Evolutionary conservation across 148 eudicot species (phyloP).

Genomic region (Silene uniflora): DNA sequence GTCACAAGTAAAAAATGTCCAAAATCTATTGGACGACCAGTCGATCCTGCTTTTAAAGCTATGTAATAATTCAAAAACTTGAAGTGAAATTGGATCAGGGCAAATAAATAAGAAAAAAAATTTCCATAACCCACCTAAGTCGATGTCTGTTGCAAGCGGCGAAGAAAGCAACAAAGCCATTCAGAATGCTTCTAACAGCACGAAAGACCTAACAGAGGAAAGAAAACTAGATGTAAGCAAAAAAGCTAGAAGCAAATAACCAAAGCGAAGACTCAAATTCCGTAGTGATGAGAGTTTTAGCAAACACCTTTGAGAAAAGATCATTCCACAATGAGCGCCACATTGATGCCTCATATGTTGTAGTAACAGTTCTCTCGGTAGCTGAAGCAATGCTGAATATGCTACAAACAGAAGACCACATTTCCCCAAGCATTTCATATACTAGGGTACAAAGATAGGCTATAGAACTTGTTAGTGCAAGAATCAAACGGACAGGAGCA

Average conservation of each 20-base stretch:
- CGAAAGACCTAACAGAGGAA: slow-evolving; percentile 56
- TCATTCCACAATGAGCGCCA: slow-evolving; percentile 95
- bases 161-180: slow-evolving; percentile 87
- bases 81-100: not conserved
- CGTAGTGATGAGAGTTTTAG: not conserved
- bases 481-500: slow-evolving; percentile 70
- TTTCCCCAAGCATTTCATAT: slow-evolving; percentile 46
- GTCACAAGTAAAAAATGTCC: not conserved
- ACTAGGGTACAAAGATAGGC: slow-evolving; percentile 32
- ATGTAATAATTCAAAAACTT: not conserved
- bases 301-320: slow-evolving; percentile 72
- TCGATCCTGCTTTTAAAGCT: too few species aligned
- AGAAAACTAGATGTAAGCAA: slow-evolving; percentile 16
- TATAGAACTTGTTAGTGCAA: slow-evolving; percentile 45
- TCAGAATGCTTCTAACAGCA: slow-evolving; percentile 76
- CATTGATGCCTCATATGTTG: slow-evolving; percentile 60
- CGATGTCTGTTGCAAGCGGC: slow-evolving; percentile 93
- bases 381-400: slow-evolving; percentile 51
- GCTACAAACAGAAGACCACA: slow-evolving; percentile 50
- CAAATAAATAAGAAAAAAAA: not conserved
- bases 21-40: not conserved
- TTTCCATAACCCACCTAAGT: slow-evolving; percentile 52
- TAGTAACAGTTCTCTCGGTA: slow-evolving; percentile 64
- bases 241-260: not conserved
- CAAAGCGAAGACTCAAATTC: not conserved